A percentile compares a stretch with the other conserved stretches of the same genome.
phyloP scores from a whole-genome alignment of 306 rosid species.

The Vigna reflexopilosa region DNA sequence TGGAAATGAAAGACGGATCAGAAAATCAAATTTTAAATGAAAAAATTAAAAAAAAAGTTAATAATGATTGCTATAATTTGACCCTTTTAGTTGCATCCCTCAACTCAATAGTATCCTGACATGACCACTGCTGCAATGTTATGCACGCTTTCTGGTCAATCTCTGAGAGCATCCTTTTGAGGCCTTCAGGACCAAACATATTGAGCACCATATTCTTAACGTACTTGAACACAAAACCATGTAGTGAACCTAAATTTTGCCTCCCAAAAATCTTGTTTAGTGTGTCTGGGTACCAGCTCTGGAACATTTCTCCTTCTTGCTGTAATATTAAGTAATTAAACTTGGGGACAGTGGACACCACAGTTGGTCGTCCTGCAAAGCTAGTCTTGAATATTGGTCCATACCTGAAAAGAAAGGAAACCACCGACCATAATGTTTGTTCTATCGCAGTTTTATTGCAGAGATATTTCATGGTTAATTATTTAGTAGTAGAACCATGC shows the following conservation, averaged over 20 bases:
- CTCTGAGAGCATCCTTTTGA: conserved; percentile 80
- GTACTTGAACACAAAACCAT: conserved; percentile 91
- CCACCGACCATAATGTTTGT: too few relatives aligned
- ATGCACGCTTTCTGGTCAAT: conserved; percentile 67
- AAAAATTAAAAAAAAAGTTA: not conserved
- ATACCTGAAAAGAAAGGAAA: conserved; percentile 54
- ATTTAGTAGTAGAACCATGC: too few relatives aligned
- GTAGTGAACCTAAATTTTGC: conserved; percentile 89
- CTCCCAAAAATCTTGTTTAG: conserved; percentile 90
- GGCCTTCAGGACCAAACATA: conserved; percentile 93
- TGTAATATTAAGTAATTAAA: conserved; percentile 84
- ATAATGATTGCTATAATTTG: conserved; percentile 23
- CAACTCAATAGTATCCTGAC: conserved; percentile 61
- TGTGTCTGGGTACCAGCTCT: conserved; percentile 96
- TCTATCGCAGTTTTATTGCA: too few relatives aligned
- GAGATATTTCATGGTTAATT: too few relatives aligned
- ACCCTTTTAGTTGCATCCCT: conserved; percentile 87
- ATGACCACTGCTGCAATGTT: conserved; percentile 69
- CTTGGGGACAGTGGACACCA: conserved; percentile 89
- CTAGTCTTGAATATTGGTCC: conserved; percentile 89
- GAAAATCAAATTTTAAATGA: conserved; percentile 8
- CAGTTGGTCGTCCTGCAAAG: conserved; percentile 90
- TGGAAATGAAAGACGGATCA: conserved; percentile 30
- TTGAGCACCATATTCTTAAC: conserved; percentile 86
- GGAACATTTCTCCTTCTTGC: conserved; percentile 85